Conservation (phyloP, 768 basidiomycete genomes). For the Boletus reticulatus region DNA sequence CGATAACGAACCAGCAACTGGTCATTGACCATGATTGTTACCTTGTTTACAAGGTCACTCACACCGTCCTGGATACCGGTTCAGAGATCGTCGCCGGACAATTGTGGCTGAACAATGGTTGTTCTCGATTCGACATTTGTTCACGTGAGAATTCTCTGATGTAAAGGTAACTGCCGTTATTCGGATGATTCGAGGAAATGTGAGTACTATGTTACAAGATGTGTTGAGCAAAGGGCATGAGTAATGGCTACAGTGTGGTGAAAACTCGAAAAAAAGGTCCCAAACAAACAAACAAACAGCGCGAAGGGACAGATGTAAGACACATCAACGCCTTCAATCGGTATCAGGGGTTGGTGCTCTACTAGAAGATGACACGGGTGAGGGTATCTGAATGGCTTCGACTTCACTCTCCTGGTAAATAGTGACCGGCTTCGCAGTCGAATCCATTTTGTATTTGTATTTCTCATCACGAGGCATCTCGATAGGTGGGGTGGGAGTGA, state of each 20-base stretch:
- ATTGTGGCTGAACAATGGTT: too few species aligned
- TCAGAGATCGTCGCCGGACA: too few species aligned
- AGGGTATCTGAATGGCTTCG: conserved; percentile 50
- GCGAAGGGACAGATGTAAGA: background rate
- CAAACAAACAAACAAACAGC: background rate
- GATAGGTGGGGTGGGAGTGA: conserved; percentile 45
- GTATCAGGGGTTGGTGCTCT: conserved; percentile 30
- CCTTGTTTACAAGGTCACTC: too few species aligned
- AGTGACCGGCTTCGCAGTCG: conserved; percentile 54
- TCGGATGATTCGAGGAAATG: background rate
- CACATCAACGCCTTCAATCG: conserved; percentile 15
- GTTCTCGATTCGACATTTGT: too few species aligned
- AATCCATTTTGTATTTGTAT: conserved; percentile 51
- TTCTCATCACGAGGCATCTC: conserved; percentile 47
- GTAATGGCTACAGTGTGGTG: conserved; percentile 18
- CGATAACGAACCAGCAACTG: too few species aligned
- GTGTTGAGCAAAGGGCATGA: background rate
- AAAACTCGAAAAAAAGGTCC: background rate
- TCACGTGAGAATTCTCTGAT: too few species aligned
- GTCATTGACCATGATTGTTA: too few species aligned
- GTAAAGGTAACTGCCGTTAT: too few species aligned
- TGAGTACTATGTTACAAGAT: conserved; percentile 9
- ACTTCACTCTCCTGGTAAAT: conserved; percentile 60
- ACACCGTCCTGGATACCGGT: too few species aligned
- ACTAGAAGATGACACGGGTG: conserved; percentile 48